phyloP scores from a whole-genome alignment of 768 basidiomycete genomes.

The Cyathus striatus region DNA sequence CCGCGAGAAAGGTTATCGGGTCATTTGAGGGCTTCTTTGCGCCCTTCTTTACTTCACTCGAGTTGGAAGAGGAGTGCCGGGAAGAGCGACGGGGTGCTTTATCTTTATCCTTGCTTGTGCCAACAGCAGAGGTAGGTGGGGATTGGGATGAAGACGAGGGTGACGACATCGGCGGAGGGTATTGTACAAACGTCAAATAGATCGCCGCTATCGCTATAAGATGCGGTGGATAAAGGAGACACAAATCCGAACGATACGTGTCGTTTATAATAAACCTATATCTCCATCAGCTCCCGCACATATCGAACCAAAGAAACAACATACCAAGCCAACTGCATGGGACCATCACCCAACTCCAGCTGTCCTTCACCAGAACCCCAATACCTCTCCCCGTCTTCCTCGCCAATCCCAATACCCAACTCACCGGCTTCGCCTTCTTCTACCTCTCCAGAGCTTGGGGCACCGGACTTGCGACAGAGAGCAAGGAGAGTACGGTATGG shows the following conservation, averaged over 20 bases:
- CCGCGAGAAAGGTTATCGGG: slow-evolving; percentile 77
- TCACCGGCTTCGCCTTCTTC: slow-evolving; percentile 58
- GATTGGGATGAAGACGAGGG: slow-evolving; percentile 26
- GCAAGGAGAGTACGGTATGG: slow-evolving; percentile 87
- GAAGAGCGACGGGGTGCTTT: slow-evolving; percentile 49
- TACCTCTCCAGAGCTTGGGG: slow-evolving; percentile 22
- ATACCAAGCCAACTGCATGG: slow-evolving; percentile 90
- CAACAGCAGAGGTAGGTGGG: background rate
- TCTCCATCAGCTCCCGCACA: no score
- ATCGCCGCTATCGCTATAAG: slow-evolving; percentile 90
- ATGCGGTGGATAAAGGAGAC: slow-evolving; percentile 93
- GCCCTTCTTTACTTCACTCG: slow-evolving; percentile 18
- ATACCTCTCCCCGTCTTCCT: slow-evolving; percentile 56
- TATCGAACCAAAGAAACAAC: slow-evolving; percentile 15
- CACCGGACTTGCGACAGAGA: slow-evolving; percentile 59
- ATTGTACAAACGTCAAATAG: slow-evolving; percentile 80
- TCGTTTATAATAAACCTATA: slow-evolving; percentile 94
- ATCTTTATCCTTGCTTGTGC: background rate
- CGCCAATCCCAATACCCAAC: slow-evolving; percentile 37
- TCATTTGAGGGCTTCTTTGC: slow-evolving; percentile 49
- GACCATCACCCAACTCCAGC: slow-evolving; percentile 68
- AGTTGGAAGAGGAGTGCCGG: slow-evolving; percentile 29
- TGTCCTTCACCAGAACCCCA: slow-evolving; percentile 82
- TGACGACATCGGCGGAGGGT: slow-evolving; percentile 44
- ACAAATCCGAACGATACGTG: slow-evolving; percentile 88